Conservation (phyloP, 2,329 filamentous ascomycete species). For the Pseudohalonectria lignicola region DNA sequence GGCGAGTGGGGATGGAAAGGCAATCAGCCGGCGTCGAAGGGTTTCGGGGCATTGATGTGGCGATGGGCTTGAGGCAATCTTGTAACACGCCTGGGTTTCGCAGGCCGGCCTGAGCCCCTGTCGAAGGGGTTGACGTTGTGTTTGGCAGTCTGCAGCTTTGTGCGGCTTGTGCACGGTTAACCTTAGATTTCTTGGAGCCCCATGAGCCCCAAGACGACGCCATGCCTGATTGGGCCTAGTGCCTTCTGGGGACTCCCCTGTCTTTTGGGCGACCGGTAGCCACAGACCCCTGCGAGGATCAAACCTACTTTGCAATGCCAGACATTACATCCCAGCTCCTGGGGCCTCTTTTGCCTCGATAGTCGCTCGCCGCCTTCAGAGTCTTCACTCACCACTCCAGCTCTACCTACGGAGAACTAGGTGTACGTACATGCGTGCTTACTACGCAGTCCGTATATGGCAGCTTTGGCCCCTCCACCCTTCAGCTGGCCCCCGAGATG, state of each 20-base stretch:
- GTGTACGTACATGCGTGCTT: no score
- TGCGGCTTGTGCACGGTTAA: no score
- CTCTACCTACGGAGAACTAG: no score
- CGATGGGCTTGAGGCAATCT: slow-evolving; percentile 20
- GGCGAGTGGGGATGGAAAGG: slow-evolving; percentile 12
- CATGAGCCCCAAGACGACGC: slow-evolving; percentile 2
- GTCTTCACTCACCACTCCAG: no score
- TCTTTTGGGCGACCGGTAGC: not conserved
- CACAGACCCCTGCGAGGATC: slow-evolving; percentile 1
- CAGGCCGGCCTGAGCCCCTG: slow-evolving; percentile 4
- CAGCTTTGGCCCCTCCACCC: not conserved
- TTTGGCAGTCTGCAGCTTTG: slow-evolving; percentile 1
- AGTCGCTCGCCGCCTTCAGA: no score
- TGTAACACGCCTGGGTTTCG: slow-evolving; percentile 23
- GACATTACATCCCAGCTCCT: not conserved
- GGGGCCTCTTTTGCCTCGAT: not conserved
- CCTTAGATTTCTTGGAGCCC: not conserved
- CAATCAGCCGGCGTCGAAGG: slow-evolving; percentile 13
- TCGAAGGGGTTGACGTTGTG: slow-evolving; percentile 3
- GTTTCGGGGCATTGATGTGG: slow-evolving; percentile 15
- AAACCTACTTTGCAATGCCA: slow-evolving; percentile 3
- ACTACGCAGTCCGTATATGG: no score
- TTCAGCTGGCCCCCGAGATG: not conserved
- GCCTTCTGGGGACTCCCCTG: not conserved
- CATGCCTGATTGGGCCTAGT: slow-evolving; percentile 1